phyloP scores from a whole-genome alignment of 2,329 filamentous ascomycete species.

The Chaetomium globosum region DNA sequence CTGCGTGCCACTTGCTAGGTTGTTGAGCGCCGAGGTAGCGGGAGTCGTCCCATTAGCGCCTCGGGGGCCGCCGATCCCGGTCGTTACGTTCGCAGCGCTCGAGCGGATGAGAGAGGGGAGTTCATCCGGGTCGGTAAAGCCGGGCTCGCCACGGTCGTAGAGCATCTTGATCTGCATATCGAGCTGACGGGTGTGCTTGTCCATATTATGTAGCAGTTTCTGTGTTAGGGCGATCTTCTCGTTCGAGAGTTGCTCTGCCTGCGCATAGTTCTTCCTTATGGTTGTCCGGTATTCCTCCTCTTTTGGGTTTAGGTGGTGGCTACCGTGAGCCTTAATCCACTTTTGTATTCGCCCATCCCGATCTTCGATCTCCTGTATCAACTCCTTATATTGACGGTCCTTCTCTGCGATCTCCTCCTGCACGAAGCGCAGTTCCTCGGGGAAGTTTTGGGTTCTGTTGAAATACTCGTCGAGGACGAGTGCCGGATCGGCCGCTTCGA shows the following conservation, averaged over 20 bases:
- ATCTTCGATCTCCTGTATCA: conserved; percentile 68
- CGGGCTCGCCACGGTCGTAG: conserved; percentile 63
- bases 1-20: conserved; percentile 47
- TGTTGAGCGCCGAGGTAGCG: conserved; percentile 44
- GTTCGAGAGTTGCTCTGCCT: conserved; percentile 69
- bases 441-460: conserved; percentile 73
- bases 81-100: conserved; percentile 55
- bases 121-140: conserved; percentile 64
- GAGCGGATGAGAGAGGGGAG: conserved; percentile 64
- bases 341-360: conserved; percentile 77
- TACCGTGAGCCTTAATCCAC: conserved; percentile 77
- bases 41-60: conserved; percentile 49
- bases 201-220: conserved; percentile 62
- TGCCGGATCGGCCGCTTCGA: conserved; percentile 64
- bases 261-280: conserved; percentile 68
- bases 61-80: conserved; percentile 45
- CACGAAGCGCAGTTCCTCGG: conserved; percentile 79
- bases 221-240: conserved; percentile 73
- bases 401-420: conserved; percentile 83
- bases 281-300: conserved; percentile 68
- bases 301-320: conserved; percentile 72
- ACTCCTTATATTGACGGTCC: conserved; percentile 71
- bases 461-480: conserved; percentile 79
- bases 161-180: conserved; percentile 65
- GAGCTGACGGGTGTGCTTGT: conserved; percentile 65